Evolutionary conservation across 139 green algal genomes (phyloP), one percentile per base, ranked within the genome.

Genomic region (Volvox africanus): DNA sequence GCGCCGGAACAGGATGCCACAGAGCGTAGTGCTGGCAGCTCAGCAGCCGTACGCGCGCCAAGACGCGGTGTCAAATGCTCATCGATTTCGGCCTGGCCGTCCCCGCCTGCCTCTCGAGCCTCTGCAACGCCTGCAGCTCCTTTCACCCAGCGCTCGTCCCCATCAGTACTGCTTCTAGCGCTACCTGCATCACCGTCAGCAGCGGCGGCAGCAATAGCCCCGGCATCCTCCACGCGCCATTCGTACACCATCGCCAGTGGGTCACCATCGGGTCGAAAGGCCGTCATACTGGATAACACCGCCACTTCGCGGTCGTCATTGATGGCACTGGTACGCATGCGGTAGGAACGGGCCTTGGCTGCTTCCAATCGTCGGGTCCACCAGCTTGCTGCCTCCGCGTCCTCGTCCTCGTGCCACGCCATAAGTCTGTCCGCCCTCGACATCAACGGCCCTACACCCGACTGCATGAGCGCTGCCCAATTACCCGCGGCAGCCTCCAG

Each of bases 191-290:
- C 33, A 20, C 19, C 32, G 18, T 82, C 76, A 61, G 16, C 35
- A 9, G 21, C 68, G 0, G 44, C 50, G 32, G 19, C 85, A 16
- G 55, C 44, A 55, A 55, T 55, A 55, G 9, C 71, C 0, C 18
- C 50, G 2, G 68, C 44, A 28, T 80, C 68, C 69, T 71, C 84
- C 16, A 82, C 28, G 26, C 86, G 86, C 86, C 86, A 90, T 69
- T 90, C 86, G 73, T 90, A 90, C 30, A 76, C 86, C 86, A 90
- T 35, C 0, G 86, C 19, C 1, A 90, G 30, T 20, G 86, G 86
- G 71, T 90, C 86, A 3, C 86, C 86, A 32, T 90, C 86, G 22
- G 86, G 50, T 0, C 86, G 86, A 69, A 90, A 90, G 50, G 86
- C 86, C 1, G 86, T 84, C 71, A 90, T 11, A 36, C n/a, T 82